phyloP scores from a whole-genome alignment of 2,329 filamentous ascomycete species.

The Cordyceps fumosorosea region DNA sequence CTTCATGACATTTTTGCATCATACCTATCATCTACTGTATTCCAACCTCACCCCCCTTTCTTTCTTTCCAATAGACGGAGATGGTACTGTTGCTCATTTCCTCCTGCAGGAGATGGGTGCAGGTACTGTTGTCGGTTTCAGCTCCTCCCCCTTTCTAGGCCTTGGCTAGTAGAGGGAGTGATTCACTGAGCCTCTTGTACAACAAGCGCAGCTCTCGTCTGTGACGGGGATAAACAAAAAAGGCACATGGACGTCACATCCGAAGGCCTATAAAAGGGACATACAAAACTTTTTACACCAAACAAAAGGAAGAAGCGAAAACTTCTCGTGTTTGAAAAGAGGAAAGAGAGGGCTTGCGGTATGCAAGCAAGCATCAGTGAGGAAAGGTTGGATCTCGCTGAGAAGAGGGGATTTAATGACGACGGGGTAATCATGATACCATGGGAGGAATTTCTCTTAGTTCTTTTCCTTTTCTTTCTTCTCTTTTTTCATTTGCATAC shows the following conservation, averaged over 20 bases:
- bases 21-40: constrained; percentile 8
- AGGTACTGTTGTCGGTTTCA: neutral
- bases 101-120: neutral
- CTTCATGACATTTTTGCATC: constrained; percentile 11
- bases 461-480: neutral
- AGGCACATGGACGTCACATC: neutral
- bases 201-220: constrained; percentile 7
- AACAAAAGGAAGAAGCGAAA: neutral
- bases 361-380: neutral
- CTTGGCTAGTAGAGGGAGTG: neutral
- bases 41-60: neutral
- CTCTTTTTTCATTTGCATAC: neutral
- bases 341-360: neutral
- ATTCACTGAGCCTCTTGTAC: neutral
- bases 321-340: neutral
- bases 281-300: neutral
- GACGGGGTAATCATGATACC: constrained; percentile 14
- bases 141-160: neutral
- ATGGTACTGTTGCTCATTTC: neutral
- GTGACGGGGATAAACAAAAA: constrained; percentile 8
- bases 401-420: constrained; percentile 8
- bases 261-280: neutral
- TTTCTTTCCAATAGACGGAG: constrained; percentile 1
- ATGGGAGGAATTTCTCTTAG: constrained; percentile 2
- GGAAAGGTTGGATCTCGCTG: neutral